Evolutionary conservation across 129 eudicot species (phyloP).

Genomic region (Flaveria bidentis): DNA sequence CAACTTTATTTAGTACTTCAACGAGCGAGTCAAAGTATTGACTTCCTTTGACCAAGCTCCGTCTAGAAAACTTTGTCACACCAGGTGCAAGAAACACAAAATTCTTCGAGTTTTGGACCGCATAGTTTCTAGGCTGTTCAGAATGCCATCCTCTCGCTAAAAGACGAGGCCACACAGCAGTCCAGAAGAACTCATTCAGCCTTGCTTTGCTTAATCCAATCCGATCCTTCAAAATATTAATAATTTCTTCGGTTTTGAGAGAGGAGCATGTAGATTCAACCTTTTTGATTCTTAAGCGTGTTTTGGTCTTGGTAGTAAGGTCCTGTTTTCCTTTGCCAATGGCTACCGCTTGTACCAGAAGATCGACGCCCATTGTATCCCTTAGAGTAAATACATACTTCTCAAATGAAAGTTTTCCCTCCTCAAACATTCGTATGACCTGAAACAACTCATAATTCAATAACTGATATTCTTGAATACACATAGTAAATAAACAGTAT

Average conservation of each 20-base stretch:
- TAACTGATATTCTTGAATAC: not conserved
- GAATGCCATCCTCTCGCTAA: slow-evolving; percentile 68
- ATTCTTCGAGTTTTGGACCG: slow-evolving; percentile 24
- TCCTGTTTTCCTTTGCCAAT: slow-evolving; percentile 60
- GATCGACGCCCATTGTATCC: slow-evolving; percentile 44
- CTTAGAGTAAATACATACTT: slow-evolving; percentile 50
- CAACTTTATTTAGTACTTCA: slow-evolving; percentile 59
- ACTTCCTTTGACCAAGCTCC: slow-evolving; percentile 47
- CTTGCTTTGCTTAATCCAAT: slow-evolving; percentile 53
- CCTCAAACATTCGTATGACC: slow-evolving; percentile 47
- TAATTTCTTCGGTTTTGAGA: slow-evolving; percentile 43
- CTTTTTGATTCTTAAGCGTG: slow-evolving; percentile 24
- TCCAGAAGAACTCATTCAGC: slow-evolving; percentile 62
- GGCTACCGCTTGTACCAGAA: slow-evolving; percentile 53
- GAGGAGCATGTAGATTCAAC: slow-evolving; percentile 25
- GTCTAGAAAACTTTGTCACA: slow-evolving; percentile 55
- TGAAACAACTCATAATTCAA: slow-evolving; percentile 25
- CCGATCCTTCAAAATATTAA: slow-evolving; percentile 46
- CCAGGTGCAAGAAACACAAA: slow-evolving; percentile 69
- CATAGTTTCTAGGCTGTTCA: slow-evolving; percentile 48
- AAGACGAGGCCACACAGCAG: slow-evolving; percentile 69
- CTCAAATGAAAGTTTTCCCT: slow-evolving; percentile 49
- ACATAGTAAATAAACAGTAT: not conserved
- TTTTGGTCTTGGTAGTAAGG: slow-evolving; percentile 27
- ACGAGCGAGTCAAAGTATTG: slow-evolving; percentile 55